Percentiles rank a stretch among this genome's conserved stretches.
Conservation (phyloP, 148 eudicot species). For the Persicaria tinctoria region DNA sequence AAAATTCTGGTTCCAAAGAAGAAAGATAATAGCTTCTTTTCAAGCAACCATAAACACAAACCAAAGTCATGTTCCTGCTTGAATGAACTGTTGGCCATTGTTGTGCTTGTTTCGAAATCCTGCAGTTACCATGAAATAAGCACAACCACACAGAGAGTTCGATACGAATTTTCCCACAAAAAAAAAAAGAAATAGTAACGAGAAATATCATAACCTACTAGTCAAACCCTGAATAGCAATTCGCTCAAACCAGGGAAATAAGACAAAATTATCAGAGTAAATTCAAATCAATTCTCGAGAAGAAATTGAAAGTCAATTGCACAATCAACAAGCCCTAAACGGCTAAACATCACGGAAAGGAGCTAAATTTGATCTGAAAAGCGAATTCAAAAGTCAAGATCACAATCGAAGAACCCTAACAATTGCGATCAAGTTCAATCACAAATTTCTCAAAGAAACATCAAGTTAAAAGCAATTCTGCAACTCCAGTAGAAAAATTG, state of each 20-base stretch:
- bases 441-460: neutral
- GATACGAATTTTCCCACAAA: neutral
- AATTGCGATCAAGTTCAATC: neutral
- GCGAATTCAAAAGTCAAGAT: slow-evolving; percentile 4
- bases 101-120: neutral
- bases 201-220: too few species aligned
- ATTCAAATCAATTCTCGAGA: neutral
- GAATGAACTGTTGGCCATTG: slow-evolving; percentile 74
- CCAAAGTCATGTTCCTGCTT: slow-evolving; percentile 83
- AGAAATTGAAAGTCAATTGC: neutral
- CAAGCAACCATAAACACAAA: slow-evolving; percentile 15
- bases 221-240: too few species aligned
- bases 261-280: neutral
- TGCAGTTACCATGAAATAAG: neutral
- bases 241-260: neutral
- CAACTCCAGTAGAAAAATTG: neutral
- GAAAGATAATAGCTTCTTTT: too few species aligned
- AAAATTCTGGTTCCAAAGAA: neutral
- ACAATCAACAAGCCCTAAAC: neutral
- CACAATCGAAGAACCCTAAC: neutral
- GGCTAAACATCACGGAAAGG: neutral
- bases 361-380: neutral
- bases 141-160: neutral
- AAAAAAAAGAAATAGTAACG: neutral
- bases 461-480: neutral